Conservation (phyloP, 306 rosid species). For the Delonix regia region DNA sequence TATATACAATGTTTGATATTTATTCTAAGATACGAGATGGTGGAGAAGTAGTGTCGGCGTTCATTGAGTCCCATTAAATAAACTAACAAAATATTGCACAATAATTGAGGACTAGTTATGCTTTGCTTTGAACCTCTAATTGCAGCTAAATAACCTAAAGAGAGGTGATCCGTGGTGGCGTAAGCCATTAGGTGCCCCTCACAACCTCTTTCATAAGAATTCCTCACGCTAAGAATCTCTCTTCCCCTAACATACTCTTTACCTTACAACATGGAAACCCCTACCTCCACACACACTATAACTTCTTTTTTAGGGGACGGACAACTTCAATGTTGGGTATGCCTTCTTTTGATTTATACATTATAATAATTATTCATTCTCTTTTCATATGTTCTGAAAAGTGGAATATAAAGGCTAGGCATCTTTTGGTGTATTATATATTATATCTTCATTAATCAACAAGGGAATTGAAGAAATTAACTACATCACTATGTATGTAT, state of each 20-base stretch:
- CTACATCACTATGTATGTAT: too few species aligned
- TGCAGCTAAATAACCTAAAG: conserved; percentile 4
- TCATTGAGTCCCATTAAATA: not conserved
- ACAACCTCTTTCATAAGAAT: conserved; percentile 47
- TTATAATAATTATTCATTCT: not conserved
- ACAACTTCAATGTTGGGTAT: not conserved
- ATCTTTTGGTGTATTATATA: too few species aligned
- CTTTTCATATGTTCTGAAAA: not conserved
- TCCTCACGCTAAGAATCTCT: conserved; percentile 76
- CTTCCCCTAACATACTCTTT: conserved; percentile 43
- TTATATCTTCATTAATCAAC: too few species aligned
- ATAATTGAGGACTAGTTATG: conserved; percentile 38
- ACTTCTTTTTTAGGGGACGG: not conserved
- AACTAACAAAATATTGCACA: conserved; percentile 5
- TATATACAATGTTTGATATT: not conserved
- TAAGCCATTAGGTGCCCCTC: conserved; percentile 62
- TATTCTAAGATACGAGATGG: conserved; percentile 10
- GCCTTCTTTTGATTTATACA: not conserved
- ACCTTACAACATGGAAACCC: conserved; percentile 50
- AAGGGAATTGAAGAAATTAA: too few species aligned
- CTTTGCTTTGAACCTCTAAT: conserved; percentile 63
- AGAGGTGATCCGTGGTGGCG: conserved; percentile 45
- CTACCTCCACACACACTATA: not conserved
- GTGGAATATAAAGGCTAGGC: not conserved
- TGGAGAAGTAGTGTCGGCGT: not conserved